A percentile compares a stretch with the other conserved stretches of the same genome.
Conservation (phyloP, 1,139 yeast species). For the Sugiyamaella paludigena region DNA sequence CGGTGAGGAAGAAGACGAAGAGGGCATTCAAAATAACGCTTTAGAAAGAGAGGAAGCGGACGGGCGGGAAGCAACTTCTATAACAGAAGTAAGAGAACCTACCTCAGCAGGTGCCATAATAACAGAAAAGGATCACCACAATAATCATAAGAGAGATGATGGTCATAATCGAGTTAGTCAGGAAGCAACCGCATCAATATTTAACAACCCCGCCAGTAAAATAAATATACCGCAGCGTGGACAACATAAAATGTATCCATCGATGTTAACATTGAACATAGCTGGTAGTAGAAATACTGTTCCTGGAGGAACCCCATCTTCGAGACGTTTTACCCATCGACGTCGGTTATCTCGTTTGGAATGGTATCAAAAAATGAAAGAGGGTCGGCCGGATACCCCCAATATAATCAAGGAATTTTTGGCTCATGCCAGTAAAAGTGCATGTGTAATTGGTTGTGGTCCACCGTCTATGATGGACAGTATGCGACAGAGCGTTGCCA, state of each 20-base stretch:
- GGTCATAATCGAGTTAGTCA: background rate
- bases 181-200: background rate
- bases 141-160: no score
- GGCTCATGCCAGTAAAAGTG: conserved; percentile 31
- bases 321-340: background rate
- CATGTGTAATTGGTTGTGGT: conserved; percentile 40
- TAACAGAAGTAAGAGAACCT: no score
- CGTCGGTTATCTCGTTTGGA: conserved; percentile 8
- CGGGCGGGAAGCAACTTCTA: no score
- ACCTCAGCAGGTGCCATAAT: no score
- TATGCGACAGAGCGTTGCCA: conserved; percentile 31
- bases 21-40: no score
- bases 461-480: conserved; percentile 41
- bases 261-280: conserved; percentile 11
- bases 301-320: conserved; percentile 1
- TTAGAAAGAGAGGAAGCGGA: no score
- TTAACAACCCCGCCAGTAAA: background rate
- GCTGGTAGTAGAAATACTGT: conserved; percentile 3
- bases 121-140: no score
- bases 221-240: background rate
- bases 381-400: conserved; percentile 31
- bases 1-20: no score
- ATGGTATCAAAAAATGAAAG: conserved; percentile 21
- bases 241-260: conserved; percentile 5
- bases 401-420: conserved; percentile 28